These are phyloP conservation scores for Pholiota adiposa DNA, from an alignment of 1,284 basidiomycete species.

Conservation along the genomic window DNA sequence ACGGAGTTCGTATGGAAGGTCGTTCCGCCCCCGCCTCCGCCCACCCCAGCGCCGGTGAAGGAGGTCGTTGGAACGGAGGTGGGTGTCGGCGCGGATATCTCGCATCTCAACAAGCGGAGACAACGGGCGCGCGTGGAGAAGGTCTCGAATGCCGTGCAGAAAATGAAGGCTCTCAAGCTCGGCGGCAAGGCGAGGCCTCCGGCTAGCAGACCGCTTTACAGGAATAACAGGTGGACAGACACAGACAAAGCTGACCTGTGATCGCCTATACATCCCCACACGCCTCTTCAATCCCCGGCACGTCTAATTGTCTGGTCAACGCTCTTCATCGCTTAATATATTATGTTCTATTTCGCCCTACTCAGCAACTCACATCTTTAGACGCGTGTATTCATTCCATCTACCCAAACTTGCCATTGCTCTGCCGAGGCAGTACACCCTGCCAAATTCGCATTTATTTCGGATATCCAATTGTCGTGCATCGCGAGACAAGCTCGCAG, in stretches of 20 bases:
- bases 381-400: too few species aligned
- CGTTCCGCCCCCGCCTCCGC: slow-evolving; percentile 19
- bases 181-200: slow-evolving; percentile 1
- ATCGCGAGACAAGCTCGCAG: too few species aligned
- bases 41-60: slow-evolving; percentile 19
- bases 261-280: neutral
- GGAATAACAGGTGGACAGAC: too few species aligned
- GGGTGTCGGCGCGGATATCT: slow-evolving; percentile 56
- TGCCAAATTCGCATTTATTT: too few species aligned
- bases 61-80: slow-evolving; percentile 43
- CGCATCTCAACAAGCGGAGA: slow-evolving; percentile 59
- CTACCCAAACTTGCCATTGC: too few species aligned
- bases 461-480: too few species aligned
- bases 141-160: slow-evolving; percentile 35
- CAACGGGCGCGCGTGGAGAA: slow-evolving; percentile 44
- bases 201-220: neutral
- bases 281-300: too few species aligned
- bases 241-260: neutral
- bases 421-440: too few species aligned
- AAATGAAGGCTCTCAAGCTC: slow-evolving; percentile 26
- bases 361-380: too few species aligned
- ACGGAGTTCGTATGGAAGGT: slow-evolving; percentile 37
- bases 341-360: too few species aligned
- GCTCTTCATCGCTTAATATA: too few species aligned
- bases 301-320: too few species aligned